Conservation (phyloP, 2,329 filamentous ascomycete species). For the Emmonsia crescens region DNA sequence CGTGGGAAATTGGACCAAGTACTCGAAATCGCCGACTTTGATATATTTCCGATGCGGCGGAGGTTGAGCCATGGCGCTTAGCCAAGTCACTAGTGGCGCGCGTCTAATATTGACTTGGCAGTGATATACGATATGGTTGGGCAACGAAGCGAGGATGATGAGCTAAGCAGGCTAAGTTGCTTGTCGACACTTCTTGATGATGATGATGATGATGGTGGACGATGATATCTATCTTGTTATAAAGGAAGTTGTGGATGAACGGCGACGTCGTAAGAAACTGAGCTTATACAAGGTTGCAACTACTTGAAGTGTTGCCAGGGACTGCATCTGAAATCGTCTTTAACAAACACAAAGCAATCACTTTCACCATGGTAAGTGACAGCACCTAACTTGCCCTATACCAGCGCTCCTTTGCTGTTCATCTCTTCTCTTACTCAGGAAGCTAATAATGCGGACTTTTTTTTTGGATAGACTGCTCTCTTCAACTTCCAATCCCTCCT, state of each 20-base stretch:
- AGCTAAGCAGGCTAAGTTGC: background rate
- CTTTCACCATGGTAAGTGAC: background rate
- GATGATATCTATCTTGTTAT: background rate
- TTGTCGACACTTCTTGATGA: background rate
- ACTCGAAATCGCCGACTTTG: background rate
- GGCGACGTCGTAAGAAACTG: background rate
- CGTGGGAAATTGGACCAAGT: background rate
- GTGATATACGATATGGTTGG: background rate
- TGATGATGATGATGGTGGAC: background rate
- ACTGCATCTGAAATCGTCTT: background rate
- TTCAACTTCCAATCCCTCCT: slow-evolving; percentile 99
- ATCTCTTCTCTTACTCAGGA: background rate
- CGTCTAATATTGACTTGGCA: background rate
- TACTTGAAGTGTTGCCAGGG: background rate
- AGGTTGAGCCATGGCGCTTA: background rate
- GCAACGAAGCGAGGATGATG: background rate
- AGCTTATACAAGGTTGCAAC: background rate
- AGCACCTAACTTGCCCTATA: background rate
- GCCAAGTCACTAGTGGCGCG: background rate
- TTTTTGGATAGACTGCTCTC: slow-evolving; percentile 61
- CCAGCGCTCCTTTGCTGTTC: background rate
- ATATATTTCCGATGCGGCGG: background rate
- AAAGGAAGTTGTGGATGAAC: background rate
- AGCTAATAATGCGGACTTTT: background rate
- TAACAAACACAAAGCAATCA: background rate